A percentile compares a stretch with the other conserved stretches of the same genome.
phyloP scores from a whole-genome alignment of 805 yeast genomes.

The Candida sphagnicola region DNA sequence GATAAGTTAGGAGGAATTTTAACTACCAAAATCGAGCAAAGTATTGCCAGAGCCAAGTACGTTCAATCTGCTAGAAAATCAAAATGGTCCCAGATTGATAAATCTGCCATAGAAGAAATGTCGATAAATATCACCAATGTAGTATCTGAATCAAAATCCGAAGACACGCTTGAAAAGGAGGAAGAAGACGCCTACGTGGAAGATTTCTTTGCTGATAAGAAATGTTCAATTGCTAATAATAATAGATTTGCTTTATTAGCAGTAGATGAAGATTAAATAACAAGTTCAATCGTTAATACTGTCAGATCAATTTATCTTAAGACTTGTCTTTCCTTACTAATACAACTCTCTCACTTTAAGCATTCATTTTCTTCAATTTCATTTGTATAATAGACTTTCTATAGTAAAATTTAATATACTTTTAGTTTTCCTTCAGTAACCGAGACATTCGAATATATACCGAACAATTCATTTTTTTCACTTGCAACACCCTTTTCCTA shows the following conservation, averaged over 20 bases:
- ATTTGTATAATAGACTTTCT: background rate
- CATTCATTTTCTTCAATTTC: too few species aligned
- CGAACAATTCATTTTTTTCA: too few species aligned
- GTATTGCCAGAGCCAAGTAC: conserved; percentile 59
- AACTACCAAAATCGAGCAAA: conserved; percentile 58
- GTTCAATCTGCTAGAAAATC: conserved; percentile 62
- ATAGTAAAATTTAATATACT: background rate
- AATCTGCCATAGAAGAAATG: conserved; percentile 24
- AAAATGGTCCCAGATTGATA: conserved; percentile 69
- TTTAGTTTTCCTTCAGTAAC: background rate
- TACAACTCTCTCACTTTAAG: too few species aligned
- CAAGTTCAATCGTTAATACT: background rate
- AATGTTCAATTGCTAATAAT: conserved; percentile 9
- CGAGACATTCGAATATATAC: background rate
- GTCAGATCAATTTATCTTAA: background rate
- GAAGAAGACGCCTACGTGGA: conserved; percentile 36
- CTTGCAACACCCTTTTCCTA: background rate
- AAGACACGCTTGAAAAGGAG: conserved; percentile 23
- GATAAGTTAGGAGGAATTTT: conserved; percentile 51
- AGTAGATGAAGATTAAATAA: conserved; percentile 26
- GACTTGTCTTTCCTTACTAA: background rate
- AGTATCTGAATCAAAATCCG: conserved; percentile 11
- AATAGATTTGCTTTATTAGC: conserved; percentile 37
- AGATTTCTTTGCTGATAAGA: conserved; percentile 20
- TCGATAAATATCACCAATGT: conserved; percentile 3